Base-by-base conservation (phyloP, 208 protist genomes). In the Trypanosomatidae sp. region DNA sequence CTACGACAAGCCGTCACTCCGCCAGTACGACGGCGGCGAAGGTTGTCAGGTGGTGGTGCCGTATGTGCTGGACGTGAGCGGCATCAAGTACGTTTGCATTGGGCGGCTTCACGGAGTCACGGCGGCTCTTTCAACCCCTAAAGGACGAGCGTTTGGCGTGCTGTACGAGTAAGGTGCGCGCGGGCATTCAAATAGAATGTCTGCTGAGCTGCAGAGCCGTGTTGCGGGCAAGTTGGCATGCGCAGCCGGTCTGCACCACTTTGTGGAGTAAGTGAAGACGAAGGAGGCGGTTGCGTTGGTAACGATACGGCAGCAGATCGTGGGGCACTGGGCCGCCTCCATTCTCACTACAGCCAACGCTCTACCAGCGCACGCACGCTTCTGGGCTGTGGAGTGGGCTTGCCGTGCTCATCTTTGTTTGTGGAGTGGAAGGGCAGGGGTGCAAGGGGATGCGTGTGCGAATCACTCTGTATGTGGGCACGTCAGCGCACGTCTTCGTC, bases 101-200 rank as follows among this genome's bases (percentile, higher is more conserved):
- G 28, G 78, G 81, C 76, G 81, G 81, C 33, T 85, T 85, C 70
- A 82, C 77, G 2, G 76, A 85, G 68, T 81, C 76, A 50, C 59
- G 75, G 49, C 81, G 76, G 62, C 82, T 85, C 62, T 82, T 85
- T 46, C 70, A 71, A 53, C 82, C 81, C 52, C 52, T 79, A 22
- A 81, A 81, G 49, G 81, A 79, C 52, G 67, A 85, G 36, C 1
- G 56, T 82, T 85, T 50, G 77, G 82, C 65, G 73, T 82, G 28
- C 69, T 85, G 6, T 82, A 82, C 76, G 81, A 73, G n/a, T 76
- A 85, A 43, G 77, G 76, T 0, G 62, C 10, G 55, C 62, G 58
- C 5, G 76, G 76, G 10, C 12, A 10, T 6, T 77, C 73, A 0
- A 79, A 81, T 71, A 81, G 76, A 77, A 85, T 85, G 81, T 79